Conservation (phyloP, 177 flowering plant genomes). For the Vitis hybrid region DNA sequence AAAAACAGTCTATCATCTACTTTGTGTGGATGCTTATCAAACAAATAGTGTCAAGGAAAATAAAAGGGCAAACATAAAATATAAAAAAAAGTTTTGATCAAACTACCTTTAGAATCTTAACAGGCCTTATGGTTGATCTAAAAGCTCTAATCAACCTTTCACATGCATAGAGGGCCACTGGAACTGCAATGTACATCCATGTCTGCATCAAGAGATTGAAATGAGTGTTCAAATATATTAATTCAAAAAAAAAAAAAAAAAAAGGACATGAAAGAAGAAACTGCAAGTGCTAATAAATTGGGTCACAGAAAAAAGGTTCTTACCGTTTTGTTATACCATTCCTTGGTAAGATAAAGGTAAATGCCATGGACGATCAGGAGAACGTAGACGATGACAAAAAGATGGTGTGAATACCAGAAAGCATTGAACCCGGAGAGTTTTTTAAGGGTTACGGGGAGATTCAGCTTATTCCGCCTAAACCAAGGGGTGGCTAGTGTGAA, state of each 20-base stretch:
- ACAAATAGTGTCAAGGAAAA: too few species aligned
- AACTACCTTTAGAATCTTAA: constrained; percentile 56
- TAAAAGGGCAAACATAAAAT: not conserved
- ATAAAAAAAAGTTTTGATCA: not conserved
- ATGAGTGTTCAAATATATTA: not conserved
- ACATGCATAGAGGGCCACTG: constrained; percentile 48
- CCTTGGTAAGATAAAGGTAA: constrained; percentile 53
- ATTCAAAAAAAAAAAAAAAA: not conserved
- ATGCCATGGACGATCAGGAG: constrained; percentile 66
- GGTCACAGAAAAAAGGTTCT: constrained; percentile 11
- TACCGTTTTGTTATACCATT: constrained; percentile 77
- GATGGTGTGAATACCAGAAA: constrained; percentile 85
- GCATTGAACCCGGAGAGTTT: constrained; percentile 74
- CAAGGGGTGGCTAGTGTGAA: constrained; percentile 69
- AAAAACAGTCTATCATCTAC: not conserved
- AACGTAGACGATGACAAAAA: constrained; percentile 63
- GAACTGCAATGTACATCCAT: constrained; percentile 83
- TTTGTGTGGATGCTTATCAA: too few species aligned
- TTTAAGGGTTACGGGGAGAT: constrained; percentile 45
- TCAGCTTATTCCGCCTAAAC: constrained; percentile 63
- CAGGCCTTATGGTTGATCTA: constrained; percentile 59
- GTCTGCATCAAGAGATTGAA: constrained; percentile 38
- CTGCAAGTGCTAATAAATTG: too few species aligned
- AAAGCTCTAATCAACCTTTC: constrained; percentile 66
- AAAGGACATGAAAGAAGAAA: not conserved